Evolutionary conservation across 2,329 filamentous ascomycete species (phyloP), one percentile per base, ranked within the genome.

Genomic region (Penicillium sp.): DNA sequence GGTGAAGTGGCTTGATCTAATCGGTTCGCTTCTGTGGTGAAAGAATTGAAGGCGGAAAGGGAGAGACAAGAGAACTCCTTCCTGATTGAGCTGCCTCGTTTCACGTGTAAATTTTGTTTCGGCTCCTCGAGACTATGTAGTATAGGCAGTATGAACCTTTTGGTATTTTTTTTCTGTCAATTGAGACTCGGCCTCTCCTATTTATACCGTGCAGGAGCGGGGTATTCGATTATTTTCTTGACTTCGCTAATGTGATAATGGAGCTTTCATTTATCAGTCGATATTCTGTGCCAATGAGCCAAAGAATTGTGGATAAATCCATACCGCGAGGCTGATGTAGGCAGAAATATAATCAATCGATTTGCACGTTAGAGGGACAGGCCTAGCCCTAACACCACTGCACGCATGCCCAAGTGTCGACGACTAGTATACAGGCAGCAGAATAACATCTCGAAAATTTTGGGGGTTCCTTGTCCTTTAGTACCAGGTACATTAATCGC

Each of bases 321-420:
- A 40, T 7, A 7, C 35, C 40, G 12, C 35, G 49, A 30, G 18
- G 45, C 18, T 4, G 18, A n/a, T 5, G 42, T 53, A 53, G 51
- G 51, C 51, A 53, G 51, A 53, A 53, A 30, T 42, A 51, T 52
- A 52, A 52, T 43, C 38, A 3, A 40, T 33, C 47, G 12, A 50
- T 50, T 40, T 30, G n/a, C n/a, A n/a, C n/a, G n/a, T n/a, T n/a
- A n/a, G n/a, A n/a, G n/a, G n/a, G n/a, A n/a, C n/a, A n/a, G n/a
- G n/a, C n/a, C n/a, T n/a, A n/a, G n/a, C n/a, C n/a, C n/a, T n/a
- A n/a, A n/a, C n/a, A n/a, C n/a, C 28, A 16, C 30, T 35, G 30
- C 14, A 35, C 16, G 30, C 30, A 35, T 16, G 8, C 30, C 8
- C 8, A 11, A 33, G 12, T 33, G 8, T 11, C 14, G 30, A 35